Evolutionary conservation across 2,329 filamentous ascomycete species (phyloP).

Genomic region (Tolypocladium guangdongense): DNA sequence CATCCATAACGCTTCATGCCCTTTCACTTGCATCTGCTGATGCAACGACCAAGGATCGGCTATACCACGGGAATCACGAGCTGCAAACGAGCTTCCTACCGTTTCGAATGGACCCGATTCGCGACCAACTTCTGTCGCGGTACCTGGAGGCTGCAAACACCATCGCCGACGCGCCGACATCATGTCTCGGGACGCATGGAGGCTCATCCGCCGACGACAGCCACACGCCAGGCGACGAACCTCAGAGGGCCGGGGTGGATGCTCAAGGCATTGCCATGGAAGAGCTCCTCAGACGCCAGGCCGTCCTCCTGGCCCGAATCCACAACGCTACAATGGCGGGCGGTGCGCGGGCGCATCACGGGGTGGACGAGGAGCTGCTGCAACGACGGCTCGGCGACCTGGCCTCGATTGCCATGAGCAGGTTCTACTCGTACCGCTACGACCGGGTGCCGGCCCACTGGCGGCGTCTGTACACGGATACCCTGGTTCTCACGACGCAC

Average conservation of each 20-base stretch:
- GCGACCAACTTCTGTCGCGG: constrained; percentile 11
- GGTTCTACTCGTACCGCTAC: constrained; percentile 61
- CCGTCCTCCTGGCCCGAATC: constrained; percentile 11
- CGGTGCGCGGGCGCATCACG: background rate
- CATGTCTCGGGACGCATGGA: background rate
- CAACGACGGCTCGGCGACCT: constrained; percentile 42
- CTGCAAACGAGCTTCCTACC: background rate
- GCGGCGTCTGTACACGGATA: constrained; percentile 62
- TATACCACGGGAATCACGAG: too few relatives aligned
- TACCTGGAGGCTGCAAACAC: constrained; percentile 12
- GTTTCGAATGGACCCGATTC: constrained; percentile 9
- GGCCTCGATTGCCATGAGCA: constrained; percentile 47
- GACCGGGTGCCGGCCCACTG: constrained; percentile 56
- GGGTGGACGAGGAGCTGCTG: constrained; percentile 15
- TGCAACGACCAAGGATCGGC: too few relatives aligned
- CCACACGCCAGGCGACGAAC: background rate
- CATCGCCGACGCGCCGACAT: constrained; percentile 3
- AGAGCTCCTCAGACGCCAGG: constrained; percentile 19
- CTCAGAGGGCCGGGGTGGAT: background rate
- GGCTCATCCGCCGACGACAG: background rate
- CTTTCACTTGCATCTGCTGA: background rate
- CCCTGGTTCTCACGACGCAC: constrained; percentile 52
- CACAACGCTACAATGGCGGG: constrained; percentile 7
- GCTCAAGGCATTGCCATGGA: constrained; percentile 10
- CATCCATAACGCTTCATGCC: background rate